Conservation (phyloP, 352 stramenopile species). For the Phytopythium mirpurense region DNA sequence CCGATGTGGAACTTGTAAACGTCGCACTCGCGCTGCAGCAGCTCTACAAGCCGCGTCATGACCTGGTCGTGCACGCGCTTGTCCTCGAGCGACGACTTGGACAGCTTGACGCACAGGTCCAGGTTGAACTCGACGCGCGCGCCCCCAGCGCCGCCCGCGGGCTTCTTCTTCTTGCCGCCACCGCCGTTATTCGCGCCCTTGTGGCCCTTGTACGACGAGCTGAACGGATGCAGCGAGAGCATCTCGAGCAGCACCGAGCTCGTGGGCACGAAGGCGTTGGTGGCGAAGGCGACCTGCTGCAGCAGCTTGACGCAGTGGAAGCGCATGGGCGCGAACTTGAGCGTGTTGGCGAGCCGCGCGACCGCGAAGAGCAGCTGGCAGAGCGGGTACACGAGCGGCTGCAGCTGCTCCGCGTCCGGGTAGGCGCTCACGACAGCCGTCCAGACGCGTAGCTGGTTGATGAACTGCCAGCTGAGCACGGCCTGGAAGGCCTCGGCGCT, state of each 20-base stretch:
- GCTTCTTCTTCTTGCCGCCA: slow-evolving; percentile 29
- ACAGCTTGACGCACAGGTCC: slow-evolving; percentile 86
- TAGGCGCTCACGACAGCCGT: slow-evolving; percentile 93
- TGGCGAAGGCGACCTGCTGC: slow-evolving; percentile 94
- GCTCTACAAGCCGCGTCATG: slow-evolving; percentile 89
- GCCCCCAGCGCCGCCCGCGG: slow-evolving; percentile 8
- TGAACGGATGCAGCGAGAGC: slow-evolving; percentile 89
- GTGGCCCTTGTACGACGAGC: slow-evolving; percentile 69
- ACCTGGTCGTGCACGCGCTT: slow-evolving; percentile 88
- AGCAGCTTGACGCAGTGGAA: slow-evolving; percentile 96
- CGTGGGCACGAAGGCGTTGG: slow-evolving; percentile 95
- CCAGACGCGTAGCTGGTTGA: slow-evolving; percentile 97
- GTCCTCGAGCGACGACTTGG: slow-evolving; percentile 85
- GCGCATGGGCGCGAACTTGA: slow-evolving; percentile 89
- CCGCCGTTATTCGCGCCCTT: slow-evolving; percentile 44
- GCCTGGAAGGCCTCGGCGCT: slow-evolving; percentile 83
- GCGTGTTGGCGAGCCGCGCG: slow-evolving; percentile 70
- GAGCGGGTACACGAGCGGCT: slow-evolving; percentile 94
- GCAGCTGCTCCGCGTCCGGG: slow-evolving; percentile 79
- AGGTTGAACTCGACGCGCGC: slow-evolving; percentile 54
- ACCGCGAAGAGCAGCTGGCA: slow-evolving; percentile 85
- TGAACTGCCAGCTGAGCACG: slow-evolving; percentile 97
- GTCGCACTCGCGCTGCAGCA: slow-evolving; percentile 94
- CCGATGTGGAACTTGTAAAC: slow-evolving; percentile 95
- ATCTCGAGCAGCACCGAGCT: slow-evolving; percentile 92